Percentiles rank a stretch among this genome's conserved stretches.
Evolutionary conservation across 768 basidiomycete species (phyloP).

Genomic region (Tephrocybe sp.): DNA sequence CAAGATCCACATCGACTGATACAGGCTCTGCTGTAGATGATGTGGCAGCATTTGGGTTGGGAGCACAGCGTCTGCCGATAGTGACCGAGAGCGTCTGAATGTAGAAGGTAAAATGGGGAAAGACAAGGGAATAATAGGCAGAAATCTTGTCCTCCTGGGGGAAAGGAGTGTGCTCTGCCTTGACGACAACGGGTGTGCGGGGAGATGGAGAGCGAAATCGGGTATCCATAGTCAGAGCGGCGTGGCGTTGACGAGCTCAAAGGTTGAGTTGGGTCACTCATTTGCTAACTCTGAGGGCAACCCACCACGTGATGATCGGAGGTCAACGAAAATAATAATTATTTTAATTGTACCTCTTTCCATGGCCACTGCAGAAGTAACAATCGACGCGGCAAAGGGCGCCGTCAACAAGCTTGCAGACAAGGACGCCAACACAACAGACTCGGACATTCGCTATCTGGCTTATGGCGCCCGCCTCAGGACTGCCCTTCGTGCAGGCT

Average conservation of each 20-base stretch:
- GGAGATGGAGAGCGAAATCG: constrained; percentile 42
- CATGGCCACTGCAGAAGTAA: constrained; percentile 35
- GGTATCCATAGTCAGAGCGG: constrained; percentile 41
- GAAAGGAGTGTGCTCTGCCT: constrained; percentile 33
- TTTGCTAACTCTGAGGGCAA: constrained; percentile 12
- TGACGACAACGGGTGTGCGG: constrained; percentile 22
- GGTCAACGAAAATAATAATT: not conserved
- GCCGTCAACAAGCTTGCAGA: constrained; percentile 62
- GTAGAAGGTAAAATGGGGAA: constrained; percentile 94
- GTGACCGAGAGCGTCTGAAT: constrained; percentile 93
- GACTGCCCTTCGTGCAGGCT: constrained; percentile 68
- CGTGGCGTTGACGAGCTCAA: constrained; percentile 19
- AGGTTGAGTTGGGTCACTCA: constrained; percentile 5
- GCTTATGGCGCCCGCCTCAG: constrained; percentile 79
- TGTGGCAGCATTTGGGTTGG: constrained; percentile 45
- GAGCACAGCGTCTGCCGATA: constrained; percentile 86
- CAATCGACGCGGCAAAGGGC: constrained; percentile 41
- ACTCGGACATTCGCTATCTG: constrained; percentile 69
- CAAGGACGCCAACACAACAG: constrained; percentile 61
- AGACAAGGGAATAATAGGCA: constrained; percentile 93
- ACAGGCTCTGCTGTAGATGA: constrained; percentile 57
- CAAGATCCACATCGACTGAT: constrained; percentile 87
- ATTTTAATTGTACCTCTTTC: constrained; percentile 5
- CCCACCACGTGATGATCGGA: constrained; percentile 14
- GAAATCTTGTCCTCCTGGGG: constrained; percentile 79